These are phyloP conservation scores for Eucalyptus sideroxylon DNA, from an alignment of 345 rosid genomes.

Conservation along the genomic window DNA sequence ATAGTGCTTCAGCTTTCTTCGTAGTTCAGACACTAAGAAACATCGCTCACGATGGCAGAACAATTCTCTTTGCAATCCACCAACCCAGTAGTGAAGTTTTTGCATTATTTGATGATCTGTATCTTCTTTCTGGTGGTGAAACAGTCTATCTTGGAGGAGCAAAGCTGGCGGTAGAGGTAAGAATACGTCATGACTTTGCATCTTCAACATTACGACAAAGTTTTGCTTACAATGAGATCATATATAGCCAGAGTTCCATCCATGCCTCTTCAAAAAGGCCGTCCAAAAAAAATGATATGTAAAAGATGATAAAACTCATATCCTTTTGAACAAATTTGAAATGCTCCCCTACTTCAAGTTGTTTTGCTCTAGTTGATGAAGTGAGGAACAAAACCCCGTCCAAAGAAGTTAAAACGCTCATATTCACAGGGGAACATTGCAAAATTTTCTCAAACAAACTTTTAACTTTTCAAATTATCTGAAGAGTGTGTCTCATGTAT, in stretches of 20 bases:
- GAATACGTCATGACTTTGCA: not conserved
- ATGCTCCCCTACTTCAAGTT: not conserved
- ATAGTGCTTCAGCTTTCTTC: conserved; percentile 68
- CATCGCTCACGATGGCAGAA: conserved; percentile 44
- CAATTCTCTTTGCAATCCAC: conserved; percentile 49
- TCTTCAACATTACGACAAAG: not conserved
- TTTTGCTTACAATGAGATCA: not conserved
- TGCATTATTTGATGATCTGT: conserved; percentile 58
- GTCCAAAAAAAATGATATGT: not conserved
- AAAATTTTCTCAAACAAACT: not conserved
- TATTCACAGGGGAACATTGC: not conserved
- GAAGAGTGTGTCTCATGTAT: not conserved
- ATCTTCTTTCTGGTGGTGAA: conserved; percentile 51
- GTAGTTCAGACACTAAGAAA: conserved; percentile 39
- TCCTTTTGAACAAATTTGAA: not conserved
- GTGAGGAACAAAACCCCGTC: not conserved
- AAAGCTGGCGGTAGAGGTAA: conserved; percentile 51
- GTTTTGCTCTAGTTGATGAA: not conserved
- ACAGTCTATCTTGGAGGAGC: conserved; percentile 54
- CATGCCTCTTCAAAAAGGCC: not conserved
- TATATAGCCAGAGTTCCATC: not conserved
- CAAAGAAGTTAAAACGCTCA: not conserved
- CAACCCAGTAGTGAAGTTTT: conserved; percentile 77
- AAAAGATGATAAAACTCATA: not conserved
- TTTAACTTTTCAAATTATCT: not conserved